Conservation (phyloP, 257 asterid genomes). For the Ballota nigra region DNA sequence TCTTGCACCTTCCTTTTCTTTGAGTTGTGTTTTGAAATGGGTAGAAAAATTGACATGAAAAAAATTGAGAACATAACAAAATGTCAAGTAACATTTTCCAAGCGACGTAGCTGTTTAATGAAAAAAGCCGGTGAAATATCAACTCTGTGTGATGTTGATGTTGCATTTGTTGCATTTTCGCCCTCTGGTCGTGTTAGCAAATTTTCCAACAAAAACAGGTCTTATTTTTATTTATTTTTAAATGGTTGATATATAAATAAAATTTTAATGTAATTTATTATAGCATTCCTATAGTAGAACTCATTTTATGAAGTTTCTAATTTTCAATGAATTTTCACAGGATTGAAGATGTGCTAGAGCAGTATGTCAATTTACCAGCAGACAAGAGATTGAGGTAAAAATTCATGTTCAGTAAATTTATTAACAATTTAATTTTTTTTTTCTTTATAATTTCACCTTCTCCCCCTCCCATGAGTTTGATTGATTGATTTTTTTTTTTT, state of each 20-base stretch:
- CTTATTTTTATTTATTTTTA: neutral
- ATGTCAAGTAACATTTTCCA: slow-evolving; percentile 68
- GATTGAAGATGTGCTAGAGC: slow-evolving; percentile 46
- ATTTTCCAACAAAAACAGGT: slow-evolving; percentile 39
- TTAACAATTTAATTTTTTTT: neutral
- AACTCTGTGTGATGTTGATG: slow-evolving; percentile 42
- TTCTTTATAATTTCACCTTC: neutral
- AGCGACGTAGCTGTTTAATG: slow-evolving; percentile 48
- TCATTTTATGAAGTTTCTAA: neutral
- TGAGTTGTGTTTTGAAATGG: neutral
- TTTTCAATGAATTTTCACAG: slow-evolving; percentile 19
- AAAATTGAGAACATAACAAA: slow-evolving; percentile 45
- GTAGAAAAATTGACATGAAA: slow-evolving; percentile 47
- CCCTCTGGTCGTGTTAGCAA: slow-evolving; percentile 59
- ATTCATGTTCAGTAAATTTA: neutral
- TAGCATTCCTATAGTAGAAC: neutral
- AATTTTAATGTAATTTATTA: neutral
- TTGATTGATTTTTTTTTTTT: no score
- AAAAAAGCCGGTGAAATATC: slow-evolving; percentile 53
- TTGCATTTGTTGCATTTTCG: slow-evolving; percentile 48
- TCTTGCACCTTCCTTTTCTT: no score
- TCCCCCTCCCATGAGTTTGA: neutral
- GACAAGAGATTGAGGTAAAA: slow-evolving; percentile 45
- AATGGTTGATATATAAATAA: neutral
- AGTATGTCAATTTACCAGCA: slow-evolving; percentile 39